phyloP scores from a whole-genome alignment of 331 rosid genomes.

The Telfairia occidentalis region DNA sequence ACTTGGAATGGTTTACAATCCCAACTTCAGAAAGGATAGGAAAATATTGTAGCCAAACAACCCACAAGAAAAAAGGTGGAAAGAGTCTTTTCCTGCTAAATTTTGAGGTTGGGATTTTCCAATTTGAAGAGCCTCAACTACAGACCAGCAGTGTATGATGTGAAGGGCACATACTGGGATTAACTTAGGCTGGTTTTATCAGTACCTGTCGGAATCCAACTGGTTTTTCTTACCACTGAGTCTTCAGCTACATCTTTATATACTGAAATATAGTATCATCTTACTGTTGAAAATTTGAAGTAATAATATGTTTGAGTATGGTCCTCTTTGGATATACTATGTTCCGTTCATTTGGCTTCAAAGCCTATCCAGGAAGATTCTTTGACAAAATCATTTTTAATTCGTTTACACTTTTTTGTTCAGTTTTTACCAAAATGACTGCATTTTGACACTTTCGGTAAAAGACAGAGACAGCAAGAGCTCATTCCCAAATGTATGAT shows the following conservation, averaged over 20 bases:
- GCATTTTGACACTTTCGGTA: not conserved
- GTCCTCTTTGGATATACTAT: not conserved
- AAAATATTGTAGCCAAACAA: conserved; percentile 4
- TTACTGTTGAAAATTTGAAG: not conserved
- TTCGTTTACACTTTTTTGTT: not conserved
- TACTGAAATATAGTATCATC: not conserved
- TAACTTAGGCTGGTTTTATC: not conserved
- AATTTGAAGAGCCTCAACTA: not conserved
- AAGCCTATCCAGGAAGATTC: not conserved
- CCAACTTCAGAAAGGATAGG: not conserved
- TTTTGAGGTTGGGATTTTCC: not conserved
- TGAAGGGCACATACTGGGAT: conserved; percentile 6
- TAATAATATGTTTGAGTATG: not conserved
- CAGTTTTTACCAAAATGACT: not conserved
- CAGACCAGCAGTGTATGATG: conserved; percentile 1
- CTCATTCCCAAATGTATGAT: not conserved
- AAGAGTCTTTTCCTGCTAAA: not conserved
- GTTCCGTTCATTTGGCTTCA: not conserved
- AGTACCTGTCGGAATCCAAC: not conserved
- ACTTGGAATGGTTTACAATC: conserved; percentile 1
- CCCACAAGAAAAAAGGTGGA: not conserved
- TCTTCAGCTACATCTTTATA: not conserved
- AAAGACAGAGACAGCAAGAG: not conserved
- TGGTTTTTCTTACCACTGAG: not conserved
- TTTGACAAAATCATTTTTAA: not conserved